Evolutionary conservation across 495 filamentous ascomycete genomes (phyloP).

Genomic region (Pseudevernia furfuracea): DNA sequence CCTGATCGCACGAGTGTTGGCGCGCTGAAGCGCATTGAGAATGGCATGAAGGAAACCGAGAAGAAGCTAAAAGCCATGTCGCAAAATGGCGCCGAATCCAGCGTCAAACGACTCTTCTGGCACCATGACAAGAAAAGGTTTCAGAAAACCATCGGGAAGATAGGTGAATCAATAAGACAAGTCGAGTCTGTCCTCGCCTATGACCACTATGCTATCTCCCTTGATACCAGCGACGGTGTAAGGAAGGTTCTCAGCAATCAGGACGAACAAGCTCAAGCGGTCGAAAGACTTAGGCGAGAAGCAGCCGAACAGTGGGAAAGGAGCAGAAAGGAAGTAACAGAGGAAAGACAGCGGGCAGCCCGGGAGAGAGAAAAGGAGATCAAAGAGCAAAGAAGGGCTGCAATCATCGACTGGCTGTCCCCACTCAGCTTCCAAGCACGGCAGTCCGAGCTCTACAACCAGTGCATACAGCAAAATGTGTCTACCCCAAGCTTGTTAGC

Average conservation of each 20-base stretch:
- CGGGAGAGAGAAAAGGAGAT: not conserved
- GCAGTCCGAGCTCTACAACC: conserved; percentile 8
- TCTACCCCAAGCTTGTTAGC: conserved; percentile 1
- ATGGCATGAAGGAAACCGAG: not conserved
- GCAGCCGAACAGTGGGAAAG: not conserved
- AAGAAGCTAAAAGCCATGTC: not conserved
- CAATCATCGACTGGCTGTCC: conserved; percentile 10
- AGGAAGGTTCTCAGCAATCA: not conserved
- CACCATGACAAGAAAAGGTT: conserved; percentile 4
- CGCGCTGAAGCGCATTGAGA: not conserved
- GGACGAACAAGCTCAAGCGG: conserved; percentile 3
- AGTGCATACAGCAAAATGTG: conserved; percentile 7
- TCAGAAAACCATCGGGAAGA: not conserved
- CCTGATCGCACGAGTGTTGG: not conserved
- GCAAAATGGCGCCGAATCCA: not conserved
- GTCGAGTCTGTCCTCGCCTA: conserved; percentile 8
- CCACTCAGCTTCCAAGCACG: conserved; percentile 7
- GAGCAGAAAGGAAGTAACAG: not conserved
- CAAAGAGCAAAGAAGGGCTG: conserved; percentile 5
- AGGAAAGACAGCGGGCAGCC: conserved; percentile 2
- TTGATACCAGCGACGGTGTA: not conserved
- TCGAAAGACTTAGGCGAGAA: not conserved
- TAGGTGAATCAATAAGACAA: not conserved
- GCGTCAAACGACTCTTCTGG: conserved; percentile 1
- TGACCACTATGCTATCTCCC: not conserved